Percentiles rank a stretch among this genome's conserved stretches.
Conservation (phyloP, 371 early-diverging fungal genomes). For the Mucor racemosus region DNA sequence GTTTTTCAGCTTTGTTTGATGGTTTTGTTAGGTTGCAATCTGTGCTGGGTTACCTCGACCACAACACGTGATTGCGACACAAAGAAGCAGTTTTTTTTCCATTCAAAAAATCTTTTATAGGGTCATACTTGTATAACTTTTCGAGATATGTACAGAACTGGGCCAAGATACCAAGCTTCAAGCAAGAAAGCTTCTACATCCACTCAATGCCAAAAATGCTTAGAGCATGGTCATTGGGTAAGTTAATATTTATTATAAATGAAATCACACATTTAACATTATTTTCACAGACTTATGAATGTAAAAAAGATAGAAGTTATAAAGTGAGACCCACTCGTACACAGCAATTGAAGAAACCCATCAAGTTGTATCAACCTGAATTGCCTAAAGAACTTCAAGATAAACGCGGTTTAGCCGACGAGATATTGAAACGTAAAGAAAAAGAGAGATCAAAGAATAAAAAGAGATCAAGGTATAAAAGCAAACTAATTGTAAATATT, state of each 20-base stretch:
- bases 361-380: constrained; percentile 56
- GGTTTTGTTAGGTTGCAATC: neutral
- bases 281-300: constrained; percentile 57
- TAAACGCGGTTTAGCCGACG: constrained; percentile 59
- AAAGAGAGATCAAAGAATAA: constrained; percentile 29
- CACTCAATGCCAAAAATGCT: constrained; percentile 67
- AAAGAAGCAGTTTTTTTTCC: neutral
- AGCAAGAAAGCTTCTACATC: constrained; percentile 52
- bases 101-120: neutral
- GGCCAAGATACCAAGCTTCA: constrained; percentile 36
- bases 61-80: neutral
- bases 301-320: constrained; percentile 58
- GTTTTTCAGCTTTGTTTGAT: neutral
- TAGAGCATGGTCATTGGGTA: constrained; percentile 69
- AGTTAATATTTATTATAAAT: neutral
- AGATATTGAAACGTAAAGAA: constrained; percentile 56
- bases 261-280: neutral
- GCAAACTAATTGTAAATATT: neutral
- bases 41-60: neutral
- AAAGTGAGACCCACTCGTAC: constrained; percentile 66
- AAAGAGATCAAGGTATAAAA: constrained; percentile 24
- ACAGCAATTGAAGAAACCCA: constrained; percentile 63
- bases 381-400: constrained; percentile 59
- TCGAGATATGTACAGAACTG: constrained; percentile 41
- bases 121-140: too few relatives aligned